A percentile compares a stretch with the other conserved stretches of the same genome.
Evolutionary conservation across 2,329 filamentous ascomycete species (phyloP).

Genomic region (Fusarium denticulatum): DNA sequence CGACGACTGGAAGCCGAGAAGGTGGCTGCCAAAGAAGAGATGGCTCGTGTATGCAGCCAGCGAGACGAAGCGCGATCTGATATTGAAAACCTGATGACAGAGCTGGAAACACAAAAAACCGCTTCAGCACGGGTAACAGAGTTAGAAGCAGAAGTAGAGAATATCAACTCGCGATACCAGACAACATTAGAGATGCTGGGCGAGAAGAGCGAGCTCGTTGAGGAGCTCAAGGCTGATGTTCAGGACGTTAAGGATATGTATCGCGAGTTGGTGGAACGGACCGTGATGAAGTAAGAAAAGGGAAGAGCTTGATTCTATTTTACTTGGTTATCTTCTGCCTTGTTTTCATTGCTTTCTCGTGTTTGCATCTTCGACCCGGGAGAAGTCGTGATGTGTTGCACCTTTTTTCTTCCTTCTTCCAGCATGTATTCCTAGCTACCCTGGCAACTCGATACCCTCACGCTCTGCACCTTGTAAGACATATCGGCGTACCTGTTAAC

Average conservation of each 20-base stretch:
- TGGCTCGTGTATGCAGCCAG: conserved; percentile 81
- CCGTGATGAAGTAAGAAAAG: conserved; percentile 72
- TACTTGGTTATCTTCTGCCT: not conserved
- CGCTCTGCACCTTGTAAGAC: conserved; percentile 81
- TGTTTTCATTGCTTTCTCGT: not conserved
- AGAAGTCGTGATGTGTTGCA: conserved; percentile 4
- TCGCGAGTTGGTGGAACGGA: conserved; percentile 87
- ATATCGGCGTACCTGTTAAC: conserved; percentile 73
- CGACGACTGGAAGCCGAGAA: conserved; percentile 92
- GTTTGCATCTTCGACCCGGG: conserved; percentile 3
- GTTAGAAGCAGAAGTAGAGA: conserved; percentile 74
- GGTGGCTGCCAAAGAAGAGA: conserved; percentile 86
- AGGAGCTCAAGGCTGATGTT: conserved; percentile 90
- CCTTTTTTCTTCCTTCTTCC: conserved; percentile 23
- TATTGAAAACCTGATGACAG: conserved; percentile 89
- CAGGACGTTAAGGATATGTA: conserved; percentile 96
- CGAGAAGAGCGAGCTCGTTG: conserved; percentile 95
- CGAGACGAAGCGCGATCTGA: conserved; percentile 91
- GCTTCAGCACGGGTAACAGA: conserved; percentile 68
- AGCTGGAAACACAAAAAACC: conserved; percentile 76
- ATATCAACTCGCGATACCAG: conserved; percentile 82
- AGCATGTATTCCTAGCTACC: conserved; percentile 40
- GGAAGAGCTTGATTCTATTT: not conserved
- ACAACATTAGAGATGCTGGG: conserved; percentile 94
- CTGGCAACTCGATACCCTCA: conserved; percentile 76